A percentile compares a stretch with the other conserved stretches of the same genome.
Evolutionary conservation across 768 basidiomycete genomes (phyloP).

Genomic region (Russula brevipes): DNA sequence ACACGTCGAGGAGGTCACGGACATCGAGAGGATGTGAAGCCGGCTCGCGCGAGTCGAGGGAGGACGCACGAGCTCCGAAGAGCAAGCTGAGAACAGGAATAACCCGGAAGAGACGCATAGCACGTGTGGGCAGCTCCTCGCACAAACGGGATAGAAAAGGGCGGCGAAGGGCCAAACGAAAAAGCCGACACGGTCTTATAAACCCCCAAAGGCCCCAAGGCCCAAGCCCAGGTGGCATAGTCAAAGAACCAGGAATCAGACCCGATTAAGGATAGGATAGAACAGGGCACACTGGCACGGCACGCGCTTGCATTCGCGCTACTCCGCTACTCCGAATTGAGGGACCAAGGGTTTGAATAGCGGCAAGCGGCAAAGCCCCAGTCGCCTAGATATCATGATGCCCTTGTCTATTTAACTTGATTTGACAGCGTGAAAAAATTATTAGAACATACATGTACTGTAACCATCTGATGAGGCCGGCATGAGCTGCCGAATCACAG

Average conservation of each 20-base stretch:
- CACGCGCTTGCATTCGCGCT: background rate
- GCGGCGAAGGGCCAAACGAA: background rate
- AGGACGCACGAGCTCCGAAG: slow-evolving; percentile 9
- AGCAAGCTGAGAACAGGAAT: slow-evolving; percentile 6
- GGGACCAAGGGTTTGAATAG: too few species aligned
- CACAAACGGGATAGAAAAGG: background rate
- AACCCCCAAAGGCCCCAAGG: too few species aligned
- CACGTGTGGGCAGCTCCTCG: too few species aligned
- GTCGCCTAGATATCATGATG: too few species aligned
- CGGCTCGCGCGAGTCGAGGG: slow-evolving; percentile 1
- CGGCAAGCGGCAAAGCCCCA: too few species aligned
- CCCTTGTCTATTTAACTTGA: too few species aligned
- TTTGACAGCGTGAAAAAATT: too few species aligned
- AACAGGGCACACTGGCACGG: background rate
- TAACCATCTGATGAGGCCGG: too few species aligned
- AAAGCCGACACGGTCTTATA: background rate
- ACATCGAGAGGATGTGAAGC: slow-evolving; percentile 8
- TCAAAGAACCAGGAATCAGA: background rate
- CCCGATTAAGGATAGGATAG: background rate
- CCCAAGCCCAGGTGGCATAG: background rate
- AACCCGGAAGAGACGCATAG: slow-evolving; percentile 16
- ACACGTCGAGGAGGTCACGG: slow-evolving; percentile 35
- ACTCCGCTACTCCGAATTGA: too few species aligned
- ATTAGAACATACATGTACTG: too few species aligned
- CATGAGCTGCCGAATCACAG: too few species aligned